These are phyloP conservation scores for Thelephora aurantiotincta DNA, from an alignment of 768 basidiomycete species.

Conservation along the genomic window DNA sequence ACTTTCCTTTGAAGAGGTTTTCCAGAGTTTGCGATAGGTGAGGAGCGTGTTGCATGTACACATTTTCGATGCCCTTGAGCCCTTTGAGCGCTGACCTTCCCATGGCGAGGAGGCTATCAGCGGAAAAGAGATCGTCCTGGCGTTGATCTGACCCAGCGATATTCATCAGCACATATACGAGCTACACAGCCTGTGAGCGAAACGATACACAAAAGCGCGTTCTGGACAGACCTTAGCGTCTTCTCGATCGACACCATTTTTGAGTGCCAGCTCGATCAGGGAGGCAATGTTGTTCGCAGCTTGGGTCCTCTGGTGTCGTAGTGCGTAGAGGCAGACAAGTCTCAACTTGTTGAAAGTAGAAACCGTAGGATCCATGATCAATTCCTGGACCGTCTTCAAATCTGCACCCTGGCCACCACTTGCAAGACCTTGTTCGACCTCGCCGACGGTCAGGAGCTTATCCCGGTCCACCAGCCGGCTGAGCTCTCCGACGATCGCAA, in stretches of 20 bases:
- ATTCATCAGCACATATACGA: slow-evolving; percentile 88
- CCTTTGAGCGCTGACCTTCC: slow-evolving; percentile 93
- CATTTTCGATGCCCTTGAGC: slow-evolving; percentile 96
- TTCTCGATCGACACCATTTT: slow-evolving; percentile 63
- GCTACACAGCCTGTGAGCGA: slow-evolving; percentile 27
- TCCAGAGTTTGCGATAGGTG: slow-evolving; percentile 90
- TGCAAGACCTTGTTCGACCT: slow-evolving; percentile 93
- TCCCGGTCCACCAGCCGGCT: slow-evolving; percentile 80
- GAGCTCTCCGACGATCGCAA: slow-evolving; percentile 91
- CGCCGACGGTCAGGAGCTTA: slow-evolving; percentile 78
- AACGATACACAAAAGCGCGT: neutral
- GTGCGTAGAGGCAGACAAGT: slow-evolving; percentile 80
- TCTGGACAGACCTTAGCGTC: slow-evolving; percentile 48
- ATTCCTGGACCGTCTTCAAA: slow-evolving; percentile 77
- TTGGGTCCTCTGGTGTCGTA: slow-evolving; percentile 88
- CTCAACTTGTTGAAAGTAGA: slow-evolving; percentile 77
- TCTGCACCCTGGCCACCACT: slow-evolving; percentile 77
- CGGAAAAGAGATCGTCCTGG: slow-evolving; percentile 94
- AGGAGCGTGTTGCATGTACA: slow-evolving; percentile 94
- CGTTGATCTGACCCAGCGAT: slow-evolving; percentile 91
- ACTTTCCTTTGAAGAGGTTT: slow-evolving; percentile 68
- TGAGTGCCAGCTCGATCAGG: slow-evolving; percentile 57
- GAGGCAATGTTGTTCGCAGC: slow-evolving; percentile 61
- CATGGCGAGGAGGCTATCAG: slow-evolving; percentile 85
- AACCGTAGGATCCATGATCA: slow-evolving; percentile 54